These are phyloP conservation scores for Chlamydomonas sp. DNA, from an alignment of 139 green algal species.

Conservation along the genomic window DNA sequence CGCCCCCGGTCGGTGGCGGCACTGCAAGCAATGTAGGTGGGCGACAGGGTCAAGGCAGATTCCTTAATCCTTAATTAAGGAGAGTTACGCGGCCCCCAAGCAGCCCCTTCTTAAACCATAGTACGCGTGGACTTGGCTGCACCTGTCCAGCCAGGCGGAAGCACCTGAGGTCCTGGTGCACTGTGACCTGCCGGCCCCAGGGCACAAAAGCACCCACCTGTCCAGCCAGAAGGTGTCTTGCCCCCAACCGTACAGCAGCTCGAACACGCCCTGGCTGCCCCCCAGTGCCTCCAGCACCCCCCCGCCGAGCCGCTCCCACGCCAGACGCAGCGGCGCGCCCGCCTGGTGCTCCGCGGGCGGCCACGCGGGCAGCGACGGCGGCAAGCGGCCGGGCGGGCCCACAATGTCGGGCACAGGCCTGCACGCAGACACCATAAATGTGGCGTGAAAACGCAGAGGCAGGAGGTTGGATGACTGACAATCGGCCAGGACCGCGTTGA, in stretches of 20 bases:
- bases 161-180: too few relatives aligned
- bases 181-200: too few relatives aligned
- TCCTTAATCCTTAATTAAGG: too few relatives aligned
- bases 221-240: slow-evolving; percentile 94
- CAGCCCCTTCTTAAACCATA: too few relatives aligned
- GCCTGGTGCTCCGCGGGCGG: slow-evolving; percentile 21
- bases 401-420: background rate
- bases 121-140: too few relatives aligned
- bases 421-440: too few relatives aligned
- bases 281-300: slow-evolving; percentile 29
- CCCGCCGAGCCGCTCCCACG: slow-evolving; percentile 40
- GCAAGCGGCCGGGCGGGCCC: slow-evolving; percentile 33
- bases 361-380: slow-evolving; percentile 3
- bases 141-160: too few relatives aligned
- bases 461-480: too few relatives aligned
- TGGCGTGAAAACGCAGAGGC: too few relatives aligned
- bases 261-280: slow-evolving; percentile 51
- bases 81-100: too few relatives aligned
- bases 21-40: slow-evolving; percentile 32
- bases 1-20: slow-evolving; percentile 76
- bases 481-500: too few relatives aligned
- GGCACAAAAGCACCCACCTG: slow-evolving; percentile 62
- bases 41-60: background rate
- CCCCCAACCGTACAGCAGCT: slow-evolving; percentile 43
- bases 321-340: slow-evolving; percentile 38